Evolutionary conservation across 2,329 filamentous ascomycete species (phyloP), one percentile per base, ranked within the genome.

Genomic region (Aspergillus sp.): DNA sequence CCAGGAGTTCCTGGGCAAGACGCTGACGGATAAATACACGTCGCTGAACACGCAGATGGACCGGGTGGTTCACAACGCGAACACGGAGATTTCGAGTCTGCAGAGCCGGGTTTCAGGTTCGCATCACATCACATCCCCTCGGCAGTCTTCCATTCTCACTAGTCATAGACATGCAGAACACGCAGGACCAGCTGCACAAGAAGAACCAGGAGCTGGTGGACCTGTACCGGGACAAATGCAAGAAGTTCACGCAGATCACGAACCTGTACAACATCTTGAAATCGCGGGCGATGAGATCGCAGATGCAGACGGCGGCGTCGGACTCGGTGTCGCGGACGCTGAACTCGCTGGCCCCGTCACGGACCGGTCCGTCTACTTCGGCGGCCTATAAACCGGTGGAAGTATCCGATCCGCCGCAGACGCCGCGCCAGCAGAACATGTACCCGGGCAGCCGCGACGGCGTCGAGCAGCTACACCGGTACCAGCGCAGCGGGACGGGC

Each of bases 141-240:
- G n/a, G n/a, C n/a, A n/a, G n/a, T n/a, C n/a, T n/a, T n/a, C n/a
- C n/a, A n/a, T n/a, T n/a, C n/a, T n/a, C n/a, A n/a, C n/a, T n/a
- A n/a, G n/a, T n/a, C n/a, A n/a, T 33, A 77, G 70, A 62, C 22
- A 67, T 83, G 60, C 68, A 74, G 35, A 47, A 66, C 6, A 75
- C 83, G 19, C 75, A 82, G 33, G 72, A 79, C 14, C 63, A 65
- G 6, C 61, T 89, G 8, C 68, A 76, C 32, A 71, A 72, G 30
- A 86, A 83, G 56, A 83, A 86, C 41, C 72, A 83, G 12, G 81
- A 89, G 22, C 63, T 93, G 1, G 64, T 68, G 4, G 69, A 76
- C 14, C 69, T 75, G 3, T 79, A 77, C 46, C 73, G 72, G 34
- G 80, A 86, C 14, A 91, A 89, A 53, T 76, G 65, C 43, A 77